These are phyloP conservation scores for Hygrocybe coccinea DNA, from an alignment of 768 basidiomycete genomes.

Conservation along the genomic window DNA sequence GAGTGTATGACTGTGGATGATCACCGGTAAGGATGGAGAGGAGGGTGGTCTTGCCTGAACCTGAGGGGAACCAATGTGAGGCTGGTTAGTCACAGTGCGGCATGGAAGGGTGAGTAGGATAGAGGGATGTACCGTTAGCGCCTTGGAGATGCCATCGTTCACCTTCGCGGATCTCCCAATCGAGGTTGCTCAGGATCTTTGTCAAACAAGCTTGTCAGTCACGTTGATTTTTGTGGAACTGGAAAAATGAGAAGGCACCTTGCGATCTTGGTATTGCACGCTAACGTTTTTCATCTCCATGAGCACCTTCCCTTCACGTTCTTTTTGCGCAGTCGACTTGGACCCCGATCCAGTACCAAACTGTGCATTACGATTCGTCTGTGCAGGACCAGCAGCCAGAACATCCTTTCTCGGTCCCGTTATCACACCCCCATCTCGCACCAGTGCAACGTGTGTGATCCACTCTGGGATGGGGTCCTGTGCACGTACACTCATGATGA, in stretches of 20 bases:
- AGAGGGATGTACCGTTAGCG: slow-evolving; percentile 57
- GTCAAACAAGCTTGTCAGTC: neutral
- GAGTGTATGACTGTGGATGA: slow-evolving; percentile 91
- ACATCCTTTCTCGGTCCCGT: slow-evolving; percentile 50
- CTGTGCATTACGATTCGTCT: neutral
- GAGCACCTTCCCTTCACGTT: slow-evolving; percentile 30
- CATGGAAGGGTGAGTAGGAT: neutral
- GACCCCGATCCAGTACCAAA: neutral
- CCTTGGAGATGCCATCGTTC: slow-evolving; percentile 91
- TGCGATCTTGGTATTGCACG: slow-evolving; percentile 64
- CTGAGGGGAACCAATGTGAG: slow-evolving; percentile 31
- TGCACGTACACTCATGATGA: slow-evolving; percentile 60
- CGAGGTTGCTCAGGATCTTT: slow-evolving; percentile 70
- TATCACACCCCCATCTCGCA: slow-evolving; percentile 44
- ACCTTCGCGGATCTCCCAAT: slow-evolving; percentile 78
- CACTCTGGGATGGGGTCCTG: slow-evolving; percentile 73
- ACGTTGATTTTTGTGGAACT: neutral
- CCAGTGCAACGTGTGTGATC: slow-evolving; percentile 62
- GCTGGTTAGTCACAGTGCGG: neutral
- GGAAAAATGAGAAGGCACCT: slow-evolving; percentile 33
- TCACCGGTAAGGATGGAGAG: slow-evolving; percentile 87
- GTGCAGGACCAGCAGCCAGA: slow-evolving; percentile 14
- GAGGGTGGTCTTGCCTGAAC: slow-evolving; percentile 93
- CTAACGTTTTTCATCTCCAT: slow-evolving; percentile 63
- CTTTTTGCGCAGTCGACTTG: neutral